These are phyloP conservation scores for Pseudogymnoascus sp. DNA, from an alignment of 2,329 filamentous ascomycete species.

Conservation along the genomic window DNA sequence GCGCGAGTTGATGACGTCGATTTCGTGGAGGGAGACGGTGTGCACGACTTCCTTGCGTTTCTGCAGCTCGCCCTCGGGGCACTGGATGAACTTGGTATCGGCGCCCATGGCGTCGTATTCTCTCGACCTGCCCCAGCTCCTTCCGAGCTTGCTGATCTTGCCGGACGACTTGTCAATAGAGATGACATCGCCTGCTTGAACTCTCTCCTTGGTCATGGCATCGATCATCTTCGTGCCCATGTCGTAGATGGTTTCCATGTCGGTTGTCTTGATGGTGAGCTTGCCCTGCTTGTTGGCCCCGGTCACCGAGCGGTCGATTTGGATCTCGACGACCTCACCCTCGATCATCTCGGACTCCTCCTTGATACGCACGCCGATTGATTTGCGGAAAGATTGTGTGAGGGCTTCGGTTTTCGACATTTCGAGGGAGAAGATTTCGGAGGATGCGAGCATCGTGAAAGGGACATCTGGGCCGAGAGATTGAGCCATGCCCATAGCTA, in stretches of 20 bases:
- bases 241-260: constrained; percentile 99
- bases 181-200: constrained; percentile 97
- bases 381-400: constrained; percentile 97
- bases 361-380: constrained; percentile 95
- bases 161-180: constrained; percentile 98
- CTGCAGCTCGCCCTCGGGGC: constrained; percentile 93
- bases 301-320: constrained; percentile 94
- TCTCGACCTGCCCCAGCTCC: constrained; percentile 87
- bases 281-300: constrained; percentile 98
- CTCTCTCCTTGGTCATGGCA: constrained; percentile 97
- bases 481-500: constrained; percentile 98
- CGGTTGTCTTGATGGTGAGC: constrained; percentile 97
- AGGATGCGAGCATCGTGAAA: constrained; percentile 91
- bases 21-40: constrained; percentile 94
- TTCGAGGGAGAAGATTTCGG: constrained; percentile 96
- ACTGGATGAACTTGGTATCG: constrained; percentile 96
- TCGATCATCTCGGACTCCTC: constrained; percentile 99
- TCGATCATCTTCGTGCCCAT: constrained; percentile 99
- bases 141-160: constrained; percentile 94
- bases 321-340: constrained; percentile 97
- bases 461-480: constrained; percentile 90
- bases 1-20: constrained; percentile 97
- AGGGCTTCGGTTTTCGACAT: constrained; percentile 99
- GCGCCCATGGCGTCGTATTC: constrained; percentile 99
- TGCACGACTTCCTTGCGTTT: constrained; percentile 96